Percentiles rank a stretch among this genome's conserved stretches.
phyloP scores from a whole-genome alignment of 139 green algal genomes.

The Desmodesmus armatus region DNA sequence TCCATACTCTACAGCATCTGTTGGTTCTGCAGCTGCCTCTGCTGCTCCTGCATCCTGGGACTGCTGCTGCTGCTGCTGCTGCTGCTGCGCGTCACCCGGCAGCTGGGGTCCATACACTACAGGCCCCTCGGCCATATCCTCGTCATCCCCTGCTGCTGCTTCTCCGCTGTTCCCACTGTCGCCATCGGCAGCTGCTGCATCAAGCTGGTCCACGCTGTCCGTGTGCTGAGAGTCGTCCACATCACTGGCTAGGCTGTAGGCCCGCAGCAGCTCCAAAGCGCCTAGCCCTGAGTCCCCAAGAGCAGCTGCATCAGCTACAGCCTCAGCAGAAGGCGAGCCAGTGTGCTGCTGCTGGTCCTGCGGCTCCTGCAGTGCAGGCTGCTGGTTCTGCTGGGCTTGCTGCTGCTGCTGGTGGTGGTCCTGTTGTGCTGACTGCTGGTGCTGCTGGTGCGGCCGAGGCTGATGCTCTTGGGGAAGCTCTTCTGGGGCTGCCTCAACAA shows the following conservation, averaged over 20 bases:
- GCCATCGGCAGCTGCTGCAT: conserved; percentile 7
- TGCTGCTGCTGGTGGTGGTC: conserved; percentile 1
- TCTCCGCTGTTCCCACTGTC: not conserved
- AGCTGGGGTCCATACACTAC: not conserved
- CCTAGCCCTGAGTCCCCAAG: not conserved
- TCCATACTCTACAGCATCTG: not conserved
- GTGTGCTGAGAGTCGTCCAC: conserved; percentile 1
- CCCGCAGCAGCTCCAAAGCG: conserved; percentile 25
- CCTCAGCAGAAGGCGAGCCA: not conserved
- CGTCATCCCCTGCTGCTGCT: not conserved
- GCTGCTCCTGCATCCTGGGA: not conserved
- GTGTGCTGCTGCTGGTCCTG: conserved; percentile 10
- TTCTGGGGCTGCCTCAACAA: conserved; percentile 2
- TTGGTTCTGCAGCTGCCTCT: not conserved
- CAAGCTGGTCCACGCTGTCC: not conserved
- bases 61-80: not conserved
- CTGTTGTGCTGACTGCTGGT: not conserved
- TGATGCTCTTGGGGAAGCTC: not conserved
- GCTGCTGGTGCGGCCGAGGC: not conserved
- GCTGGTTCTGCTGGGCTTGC: not conserved
- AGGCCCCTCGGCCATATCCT: not conserved
- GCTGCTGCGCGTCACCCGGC: not conserved
- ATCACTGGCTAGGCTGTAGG: conserved; percentile 42
- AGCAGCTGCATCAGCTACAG: not conserved
- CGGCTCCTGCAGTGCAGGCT: not conserved